Conservation (phyloP, 805 yeast genomes). For the Ogataea sp. region DNA sequence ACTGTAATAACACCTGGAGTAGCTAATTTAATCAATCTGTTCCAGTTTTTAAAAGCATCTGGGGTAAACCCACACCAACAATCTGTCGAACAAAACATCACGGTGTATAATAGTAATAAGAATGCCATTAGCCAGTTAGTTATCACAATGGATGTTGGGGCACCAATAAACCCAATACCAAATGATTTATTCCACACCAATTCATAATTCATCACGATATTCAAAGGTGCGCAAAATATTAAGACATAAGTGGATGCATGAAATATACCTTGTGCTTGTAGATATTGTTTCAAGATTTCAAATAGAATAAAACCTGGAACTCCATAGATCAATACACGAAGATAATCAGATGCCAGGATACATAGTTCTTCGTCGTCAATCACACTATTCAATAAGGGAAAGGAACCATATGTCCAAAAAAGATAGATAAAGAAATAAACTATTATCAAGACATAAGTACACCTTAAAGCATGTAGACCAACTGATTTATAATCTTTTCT, state of each 20-base stretch:
- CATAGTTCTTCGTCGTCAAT: conserved; percentile 38
- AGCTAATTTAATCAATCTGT: conserved; percentile 52
- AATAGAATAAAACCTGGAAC: conserved; percentile 61
- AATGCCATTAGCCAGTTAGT: conserved; percentile 67
- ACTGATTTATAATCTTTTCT: conserved; percentile 55
- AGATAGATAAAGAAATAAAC: conserved; percentile 45
- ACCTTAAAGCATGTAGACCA: conserved; percentile 61
- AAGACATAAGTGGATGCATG: conserved; percentile 74
- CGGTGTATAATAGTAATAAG: conserved; percentile 41
- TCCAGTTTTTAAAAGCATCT: conserved; percentile 49
- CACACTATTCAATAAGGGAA: conserved; percentile 30
- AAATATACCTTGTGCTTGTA: conserved; percentile 73
- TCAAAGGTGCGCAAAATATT: conserved; percentile 65
- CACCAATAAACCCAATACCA: conserved; percentile 64
- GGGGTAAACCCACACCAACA: conserved; percentile 29
- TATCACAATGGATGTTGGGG: conserved; percentile 66
- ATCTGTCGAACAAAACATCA: conserved; percentile 34
- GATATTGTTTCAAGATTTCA: conserved; percentile 64
- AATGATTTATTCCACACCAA: conserved; percentile 57
- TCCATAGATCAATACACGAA: conserved; percentile 50
- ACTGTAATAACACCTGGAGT: conserved; percentile 74
- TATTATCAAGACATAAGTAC: conserved; percentile 47
- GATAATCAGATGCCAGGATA: conserved; percentile 48
- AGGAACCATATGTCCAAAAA: conserved; percentile 55
- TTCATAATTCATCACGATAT: conserved; percentile 56